Percentiles rank a stretch among this genome's conserved stretches.
phyloP scores from a whole-genome alignment of 768 basidiomycete genomes.

The Infundibulicybe gibba region DNA sequence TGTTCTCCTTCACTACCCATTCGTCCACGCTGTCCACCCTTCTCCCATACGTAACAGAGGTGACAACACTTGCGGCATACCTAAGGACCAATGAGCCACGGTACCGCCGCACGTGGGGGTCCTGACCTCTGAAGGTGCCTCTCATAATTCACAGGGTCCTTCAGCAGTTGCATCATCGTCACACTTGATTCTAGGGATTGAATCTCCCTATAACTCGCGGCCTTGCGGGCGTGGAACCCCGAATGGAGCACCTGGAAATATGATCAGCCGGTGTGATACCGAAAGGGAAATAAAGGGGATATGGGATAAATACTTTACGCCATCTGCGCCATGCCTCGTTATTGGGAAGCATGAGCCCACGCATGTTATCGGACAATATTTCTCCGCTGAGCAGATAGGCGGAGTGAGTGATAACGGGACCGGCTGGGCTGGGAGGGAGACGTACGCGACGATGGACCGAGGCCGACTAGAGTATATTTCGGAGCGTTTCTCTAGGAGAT shows the following conservation, averaged over 20 bases:
- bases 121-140: slow-evolving; percentile 34
- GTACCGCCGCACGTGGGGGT: no score
- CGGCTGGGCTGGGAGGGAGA: no score
- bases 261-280: no score
- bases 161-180: slow-evolving; percentile 34
- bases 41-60: slow-evolving; percentile 39
- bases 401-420: no score
- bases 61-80: slow-evolving; percentile 42
- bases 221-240: slow-evolving; percentile 37
- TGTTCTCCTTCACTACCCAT: slow-evolving; percentile 44
- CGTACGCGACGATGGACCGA: slow-evolving; percentile 39
- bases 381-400: slow-evolving; percentile 27
- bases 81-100: slow-evolving; percentile 12
- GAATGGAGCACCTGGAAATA: slow-evolving; percentile 35
- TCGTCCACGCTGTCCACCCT: slow-evolving; percentile 40
- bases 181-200: slow-evolving; percentile 46
- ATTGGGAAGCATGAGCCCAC: slow-evolving; percentile 42
- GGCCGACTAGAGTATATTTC: slow-evolving; percentile 45
- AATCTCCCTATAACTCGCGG: slow-evolving; percentile 40
- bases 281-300: no score
- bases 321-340: slow-evolving; percentile 43
- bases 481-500: slow-evolving; percentile 43
- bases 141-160: slow-evolving; percentile 34
- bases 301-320: slow-evolving; percentile 30
- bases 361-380: slow-evolving; percentile 41